Evolutionary conservation across 495 filamentous ascomycete species (phyloP).

Genomic region (Entonaema liquescens): DNA sequence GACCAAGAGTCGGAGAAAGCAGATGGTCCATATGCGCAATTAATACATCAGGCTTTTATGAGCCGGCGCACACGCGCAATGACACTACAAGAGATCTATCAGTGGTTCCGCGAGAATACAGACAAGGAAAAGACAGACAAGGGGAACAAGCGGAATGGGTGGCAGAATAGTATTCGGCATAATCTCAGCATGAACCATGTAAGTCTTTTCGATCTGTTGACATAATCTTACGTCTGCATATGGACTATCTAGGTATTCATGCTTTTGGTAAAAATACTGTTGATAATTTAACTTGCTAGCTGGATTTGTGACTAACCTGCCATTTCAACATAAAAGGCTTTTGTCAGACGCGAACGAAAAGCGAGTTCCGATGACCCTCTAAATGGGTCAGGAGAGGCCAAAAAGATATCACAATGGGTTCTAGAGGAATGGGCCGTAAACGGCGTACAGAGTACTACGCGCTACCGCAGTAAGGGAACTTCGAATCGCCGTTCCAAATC

Average conservation of each 20-base stretch:
- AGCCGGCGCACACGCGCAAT: conserved; percentile 69
- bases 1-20: conserved; percentile 41
- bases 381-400: conserved; percentile 31
- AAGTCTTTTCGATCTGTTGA: conserved; percentile 50
- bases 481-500: conserved; percentile 15
- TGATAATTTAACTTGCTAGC: conserved; percentile 5
- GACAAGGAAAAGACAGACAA: conserved; percentile 65
- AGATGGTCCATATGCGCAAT: conserved; percentile 79
- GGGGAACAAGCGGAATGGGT: conserved; percentile 67
- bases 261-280: not conserved
- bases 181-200: conserved; percentile 98
- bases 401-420: conserved; percentile 55
- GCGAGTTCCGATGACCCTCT: conserved; percentile 16
- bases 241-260: not conserved
- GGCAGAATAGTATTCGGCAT: conserved; percentile 97
- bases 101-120: conserved; percentile 87
- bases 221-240: not conserved
- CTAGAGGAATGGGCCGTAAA: conserved; percentile 51
- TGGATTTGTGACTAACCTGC: conserved; percentile 11
- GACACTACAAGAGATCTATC: conserved; percentile 86
- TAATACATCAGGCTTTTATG: conserved; percentile 81
- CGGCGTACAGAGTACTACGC: conserved; percentile 58
- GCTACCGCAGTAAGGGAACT: conserved; percentile 55
- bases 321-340: conserved; percentile 47
- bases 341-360: conserved; percentile 52